Conservation (phyloP, 2,329 filamentous ascomycete species). For the Trichophaea hybrida region DNA sequence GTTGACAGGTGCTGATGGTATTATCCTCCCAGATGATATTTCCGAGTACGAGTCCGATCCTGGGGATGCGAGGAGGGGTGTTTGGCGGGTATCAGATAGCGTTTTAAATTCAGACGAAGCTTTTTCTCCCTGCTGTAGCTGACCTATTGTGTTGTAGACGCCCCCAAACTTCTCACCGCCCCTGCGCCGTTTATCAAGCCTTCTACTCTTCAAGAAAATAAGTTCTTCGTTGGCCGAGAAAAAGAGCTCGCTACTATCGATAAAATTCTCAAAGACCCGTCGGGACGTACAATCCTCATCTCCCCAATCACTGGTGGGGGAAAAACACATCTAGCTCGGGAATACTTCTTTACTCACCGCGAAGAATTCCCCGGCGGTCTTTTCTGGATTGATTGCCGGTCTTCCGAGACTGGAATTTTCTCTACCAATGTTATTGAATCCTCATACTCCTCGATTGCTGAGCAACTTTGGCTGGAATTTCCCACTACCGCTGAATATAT, state of each 20-base stretch:
- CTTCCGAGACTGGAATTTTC: slow-evolving; percentile 10
- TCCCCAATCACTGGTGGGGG: slow-evolving; percentile 51
- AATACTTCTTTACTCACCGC: slow-evolving; percentile 42
- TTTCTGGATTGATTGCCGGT: slow-evolving; percentile 47
- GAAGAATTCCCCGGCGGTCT: slow-evolving; percentile 49
- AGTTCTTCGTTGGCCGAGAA: slow-evolving; percentile 47
- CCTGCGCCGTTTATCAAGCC: slow-evolving; percentile 34
- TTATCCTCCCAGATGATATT: slow-evolving; percentile 1
- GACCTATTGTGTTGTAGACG: not conserved
- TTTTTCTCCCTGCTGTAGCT: not conserved
- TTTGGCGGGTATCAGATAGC: not conserved
- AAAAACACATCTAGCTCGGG: slow-evolving; percentile 53
- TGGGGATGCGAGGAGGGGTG: not conserved
- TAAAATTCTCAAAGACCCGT: slow-evolving; percentile 43
- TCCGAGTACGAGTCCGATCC: slow-evolving; percentile 1
- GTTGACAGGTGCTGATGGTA: not conserved
- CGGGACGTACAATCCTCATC: slow-evolving; percentile 43
- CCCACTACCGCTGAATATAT: slow-evolving; percentile 37
- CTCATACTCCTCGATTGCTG: slow-evolving; percentile 52
- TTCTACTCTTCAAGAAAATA: slow-evolving; percentile 47
- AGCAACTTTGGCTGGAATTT: slow-evolving; percentile 38
- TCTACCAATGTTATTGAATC: slow-evolving; percentile 44
- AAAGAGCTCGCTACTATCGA: slow-evolving; percentile 46
- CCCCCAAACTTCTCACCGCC: not conserved
- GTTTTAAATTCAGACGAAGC: not conserved